These are phyloP conservation scores for Zygosaccharomyces sapae DNA, from an alignment of 1,139 yeast genomes.

Conservation along the genomic window DNA sequence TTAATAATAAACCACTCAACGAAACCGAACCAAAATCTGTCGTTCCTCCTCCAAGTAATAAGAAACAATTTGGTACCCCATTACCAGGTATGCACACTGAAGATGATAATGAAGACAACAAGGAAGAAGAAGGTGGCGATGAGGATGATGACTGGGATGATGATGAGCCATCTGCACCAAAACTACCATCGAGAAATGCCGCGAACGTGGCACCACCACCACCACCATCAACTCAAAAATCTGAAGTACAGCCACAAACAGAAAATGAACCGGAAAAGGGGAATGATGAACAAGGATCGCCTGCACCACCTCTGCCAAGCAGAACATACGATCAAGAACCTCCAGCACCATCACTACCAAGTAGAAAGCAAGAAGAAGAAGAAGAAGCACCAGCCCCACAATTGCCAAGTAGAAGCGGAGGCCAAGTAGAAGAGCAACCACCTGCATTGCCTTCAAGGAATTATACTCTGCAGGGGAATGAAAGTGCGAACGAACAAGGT, in stretches of 20 bases:
- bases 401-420: constrained; percentile 9
- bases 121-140: constrained; percentile 34
- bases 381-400: constrained; percentile 19
- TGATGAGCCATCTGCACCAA: constrained; percentile 29
- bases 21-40: constrained; percentile 25
- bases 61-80: constrained; percentile 30
- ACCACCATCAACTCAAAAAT: neutral
- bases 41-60: constrained; percentile 40
- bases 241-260: neutral
- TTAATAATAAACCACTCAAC: constrained; percentile 17
- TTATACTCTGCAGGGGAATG: constrained; percentile 1
- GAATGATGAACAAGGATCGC: constrained; percentile 25
- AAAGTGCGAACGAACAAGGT: constrained; percentile 6
- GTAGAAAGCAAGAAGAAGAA: constrained; percentile 11
- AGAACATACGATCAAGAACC: constrained; percentile 19
- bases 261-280: constrained; percentile 20
- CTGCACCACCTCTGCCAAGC: constrained; percentile 18
- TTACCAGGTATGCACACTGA: constrained; percentile 35
- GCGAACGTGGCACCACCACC: neutral
- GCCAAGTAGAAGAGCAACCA: constrained; percentile 11
- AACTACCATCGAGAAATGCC: constrained; percentile 7
- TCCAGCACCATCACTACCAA: constrained; percentile 19
- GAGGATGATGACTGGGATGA: constrained; percentile 32
- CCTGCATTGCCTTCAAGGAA: constrained; percentile 17
- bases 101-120: constrained; percentile 25